Conservation (phyloP, 2,329 filamentous ascomycete species). For the Grosmannia penicillata region DNA sequence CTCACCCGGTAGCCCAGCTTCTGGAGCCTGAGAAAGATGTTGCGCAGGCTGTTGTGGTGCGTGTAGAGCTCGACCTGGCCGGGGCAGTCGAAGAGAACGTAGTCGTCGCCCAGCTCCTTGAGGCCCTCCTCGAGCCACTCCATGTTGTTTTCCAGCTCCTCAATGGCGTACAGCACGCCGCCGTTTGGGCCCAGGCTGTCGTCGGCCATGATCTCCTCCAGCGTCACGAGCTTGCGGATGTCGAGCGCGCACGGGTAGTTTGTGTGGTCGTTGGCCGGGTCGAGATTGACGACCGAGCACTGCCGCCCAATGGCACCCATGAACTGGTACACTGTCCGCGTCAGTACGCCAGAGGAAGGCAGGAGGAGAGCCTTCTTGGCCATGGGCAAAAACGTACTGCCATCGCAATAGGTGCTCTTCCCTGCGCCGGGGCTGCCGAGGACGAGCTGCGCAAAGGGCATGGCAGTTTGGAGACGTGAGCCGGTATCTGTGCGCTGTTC, state of each 20-base stretch:
- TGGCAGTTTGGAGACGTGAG: slow-evolving; percentile 13
- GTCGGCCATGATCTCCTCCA: slow-evolving; percentile 90
- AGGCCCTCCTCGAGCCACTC: slow-evolving; percentile 80
- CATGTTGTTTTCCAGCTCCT: slow-evolving; percentile 87
- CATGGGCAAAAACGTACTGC: slow-evolving; percentile 39
- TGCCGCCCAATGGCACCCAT: slow-evolving; percentile 89
- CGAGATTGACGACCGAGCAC: slow-evolving; percentile 89
- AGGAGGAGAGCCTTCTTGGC: neutral
- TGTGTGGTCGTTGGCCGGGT: slow-evolving; percentile 89
- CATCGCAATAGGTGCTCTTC: slow-evolving; percentile 97
- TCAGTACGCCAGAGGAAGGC: neutral
- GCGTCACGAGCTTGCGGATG: slow-evolving; percentile 72
- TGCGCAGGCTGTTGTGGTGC: slow-evolving; percentile 80
- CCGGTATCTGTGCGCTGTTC: too few species aligned
- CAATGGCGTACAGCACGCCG: slow-evolving; percentile 80
- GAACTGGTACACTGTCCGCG: slow-evolving; percentile 74
- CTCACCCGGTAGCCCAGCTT: slow-evolving; percentile 79
- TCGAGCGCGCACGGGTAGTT: slow-evolving; percentile 83
- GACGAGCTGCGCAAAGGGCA: slow-evolving; percentile 62
- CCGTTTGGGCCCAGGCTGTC: slow-evolving; percentile 87
- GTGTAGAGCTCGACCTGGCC: slow-evolving; percentile 96
- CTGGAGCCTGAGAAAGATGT: slow-evolving; percentile 81
- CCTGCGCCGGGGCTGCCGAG: slow-evolving; percentile 90
- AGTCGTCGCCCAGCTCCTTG: slow-evolving; percentile 72
- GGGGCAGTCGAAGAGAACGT: slow-evolving; percentile 89